A percentile compares a stretch with the other conserved stretches of the same genome.
Conservation (phyloP, 805 yeast genomes). For the Lipomyces sp. region DNA sequence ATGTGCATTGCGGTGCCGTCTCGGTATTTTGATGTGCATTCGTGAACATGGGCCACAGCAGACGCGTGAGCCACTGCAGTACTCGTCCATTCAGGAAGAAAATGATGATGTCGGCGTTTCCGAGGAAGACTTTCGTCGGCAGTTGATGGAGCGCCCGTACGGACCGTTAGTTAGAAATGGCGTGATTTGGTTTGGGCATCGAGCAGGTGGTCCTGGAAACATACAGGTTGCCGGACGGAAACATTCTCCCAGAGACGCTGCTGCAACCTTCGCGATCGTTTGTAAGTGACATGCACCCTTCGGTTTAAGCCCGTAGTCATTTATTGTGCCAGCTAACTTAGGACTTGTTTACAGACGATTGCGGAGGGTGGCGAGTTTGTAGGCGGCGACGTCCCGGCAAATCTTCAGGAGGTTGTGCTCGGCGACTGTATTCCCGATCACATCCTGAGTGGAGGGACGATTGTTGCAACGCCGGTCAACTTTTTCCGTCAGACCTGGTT, state of each 20-base stretch:
- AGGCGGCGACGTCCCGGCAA: conserved; percentile 2
- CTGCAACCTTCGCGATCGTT: background rate
- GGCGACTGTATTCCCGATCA: conserved; percentile 1
- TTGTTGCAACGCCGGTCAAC: background rate
- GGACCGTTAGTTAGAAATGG: conserved; percentile 1
- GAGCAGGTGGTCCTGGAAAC: background rate
- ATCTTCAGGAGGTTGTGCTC: background rate
- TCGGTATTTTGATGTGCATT: no score
- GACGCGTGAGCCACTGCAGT: no score
- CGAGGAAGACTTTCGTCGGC: background rate
- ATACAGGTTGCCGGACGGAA: background rate
- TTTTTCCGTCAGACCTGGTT: no score
- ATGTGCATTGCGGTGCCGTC: no score
- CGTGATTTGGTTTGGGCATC: background rate
- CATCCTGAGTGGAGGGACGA: background rate
- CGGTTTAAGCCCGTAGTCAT: background rate
- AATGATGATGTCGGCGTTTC: background rate
- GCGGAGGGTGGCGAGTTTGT: background rate
- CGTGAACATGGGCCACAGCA: no score
- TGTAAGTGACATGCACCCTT: no score
- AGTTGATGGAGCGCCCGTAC: background rate
- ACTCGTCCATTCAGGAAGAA: background rate
- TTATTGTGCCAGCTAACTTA: background rate
- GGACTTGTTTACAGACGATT: background rate
- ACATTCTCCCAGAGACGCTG: background rate